Percentiles rank a stretch among this genome's conserved stretches.
phyloP scores from a whole-genome alignment of 2,329 filamentous ascomycete genomes.

The Fusarium pininemorale region DNA sequence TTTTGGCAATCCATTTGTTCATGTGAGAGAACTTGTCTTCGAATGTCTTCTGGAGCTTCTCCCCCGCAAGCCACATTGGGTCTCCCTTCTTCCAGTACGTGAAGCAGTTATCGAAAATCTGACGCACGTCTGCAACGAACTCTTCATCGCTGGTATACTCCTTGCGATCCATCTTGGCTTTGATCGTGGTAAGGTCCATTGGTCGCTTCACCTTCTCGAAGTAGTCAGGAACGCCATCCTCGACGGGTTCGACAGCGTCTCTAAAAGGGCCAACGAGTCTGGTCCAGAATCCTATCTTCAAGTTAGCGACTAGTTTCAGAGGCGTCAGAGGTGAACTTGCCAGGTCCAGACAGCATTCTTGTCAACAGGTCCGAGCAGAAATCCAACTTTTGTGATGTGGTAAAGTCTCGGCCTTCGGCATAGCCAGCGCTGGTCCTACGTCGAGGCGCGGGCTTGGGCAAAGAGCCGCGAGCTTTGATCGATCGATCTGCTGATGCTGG shows the following conservation, averaged over 20 bases:
- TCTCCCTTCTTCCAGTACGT: constrained; percentile 68
- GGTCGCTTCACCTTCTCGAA: constrained; percentile 67
- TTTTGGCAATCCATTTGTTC: constrained; percentile 68
- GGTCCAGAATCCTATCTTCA: constrained; percentile 68
- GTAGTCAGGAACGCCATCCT: constrained; percentile 70
- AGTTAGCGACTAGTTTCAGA: not conserved
- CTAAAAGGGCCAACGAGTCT: constrained; percentile 71
- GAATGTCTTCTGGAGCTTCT: constrained; percentile 66
- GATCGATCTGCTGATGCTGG: constrained; percentile 32
- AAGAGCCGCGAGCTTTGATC: constrained; percentile 44
- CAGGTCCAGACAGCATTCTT: constrained; percentile 70
- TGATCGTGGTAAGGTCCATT: constrained; percentile 70
- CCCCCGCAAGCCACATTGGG: constrained; percentile 63
- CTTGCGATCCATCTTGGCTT: constrained; percentile 64
- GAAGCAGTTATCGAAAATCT: constrained; percentile 72
- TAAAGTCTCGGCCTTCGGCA: constrained; percentile 46
- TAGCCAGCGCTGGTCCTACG: constrained; percentile 47
- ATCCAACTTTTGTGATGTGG: constrained; percentile 58
- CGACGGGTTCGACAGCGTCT: constrained; percentile 65
- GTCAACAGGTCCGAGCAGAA: constrained; percentile 67
- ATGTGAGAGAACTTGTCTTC: constrained; percentile 69
- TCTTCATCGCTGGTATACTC: constrained; percentile 63
- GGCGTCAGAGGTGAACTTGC: constrained; percentile 46
- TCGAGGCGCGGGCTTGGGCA: constrained; percentile 48
- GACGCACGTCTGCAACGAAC: constrained; percentile 66